phyloP scores from a whole-genome alignment of 257 asterid species.

The Mitragyna speciosa region DNA sequence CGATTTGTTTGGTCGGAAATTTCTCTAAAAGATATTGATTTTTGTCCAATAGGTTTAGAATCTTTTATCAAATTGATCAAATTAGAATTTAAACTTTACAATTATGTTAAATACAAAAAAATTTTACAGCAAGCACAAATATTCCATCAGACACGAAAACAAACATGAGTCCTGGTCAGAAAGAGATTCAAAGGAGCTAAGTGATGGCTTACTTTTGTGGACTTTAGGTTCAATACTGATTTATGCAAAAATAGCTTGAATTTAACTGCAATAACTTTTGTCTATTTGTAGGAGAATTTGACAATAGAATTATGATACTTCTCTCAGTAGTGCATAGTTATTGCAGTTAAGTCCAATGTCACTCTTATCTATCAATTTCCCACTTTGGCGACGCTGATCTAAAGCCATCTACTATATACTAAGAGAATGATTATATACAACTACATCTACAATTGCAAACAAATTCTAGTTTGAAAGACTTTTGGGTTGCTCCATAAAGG shows the following conservation, averaged over 20 bases:
- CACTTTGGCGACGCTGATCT: background rate
- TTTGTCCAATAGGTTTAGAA: background rate
- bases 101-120: background rate
- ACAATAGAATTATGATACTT: background rate
- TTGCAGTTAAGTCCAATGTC: background rate
- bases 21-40: background rate
- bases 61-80: background rate
- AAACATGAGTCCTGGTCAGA: background rate
- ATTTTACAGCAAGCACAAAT: background rate
- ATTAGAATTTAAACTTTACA: background rate
- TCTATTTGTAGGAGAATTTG: background rate
- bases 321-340: background rate
- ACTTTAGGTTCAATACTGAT: background rate
- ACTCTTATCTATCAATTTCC: background rate
- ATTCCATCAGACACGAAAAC: background rate
- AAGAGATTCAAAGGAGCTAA: background rate
- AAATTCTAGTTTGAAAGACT: background rate
- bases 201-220: background rate
- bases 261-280: too few relatives aligned
- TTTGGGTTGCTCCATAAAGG: background rate
- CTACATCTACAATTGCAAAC: background rate
- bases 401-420: background rate
- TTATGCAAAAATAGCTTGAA: slow-evolving; percentile 5
- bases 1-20: background rate
- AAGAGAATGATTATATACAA: too few relatives aligned